Percentiles rank a stretch among this genome's conserved stretches.
Evolutionary conservation across 1,284 basidiomycete species (phyloP).

Genomic region (Kalmanozyma brasiliensis): DNA sequence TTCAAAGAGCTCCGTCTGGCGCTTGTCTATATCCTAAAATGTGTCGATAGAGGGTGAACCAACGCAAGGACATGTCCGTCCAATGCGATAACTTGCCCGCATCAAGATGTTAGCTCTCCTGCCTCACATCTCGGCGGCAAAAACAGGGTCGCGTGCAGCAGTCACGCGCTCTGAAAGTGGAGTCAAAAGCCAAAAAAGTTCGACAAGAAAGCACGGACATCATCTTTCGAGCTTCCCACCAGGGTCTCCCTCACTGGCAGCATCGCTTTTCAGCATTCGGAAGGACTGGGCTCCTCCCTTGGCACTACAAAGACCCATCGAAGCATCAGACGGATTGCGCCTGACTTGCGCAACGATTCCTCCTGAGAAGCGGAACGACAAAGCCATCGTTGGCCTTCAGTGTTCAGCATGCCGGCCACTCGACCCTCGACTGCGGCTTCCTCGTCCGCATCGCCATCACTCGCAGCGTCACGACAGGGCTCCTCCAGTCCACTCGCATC

Average conservation of each 20-base stretch:
- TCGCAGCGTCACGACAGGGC: constrained; percentile 19
- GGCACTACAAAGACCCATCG: background rate
- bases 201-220: constrained; percentile 11
- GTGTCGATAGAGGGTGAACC: constrained; percentile 1
- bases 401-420: constrained; percentile 16
- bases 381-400: background rate
- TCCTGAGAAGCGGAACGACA: background rate
- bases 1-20: too few species aligned
- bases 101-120: background rate
- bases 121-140: background rate
- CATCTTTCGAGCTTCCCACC: background rate
- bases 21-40: too few species aligned
- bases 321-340: too few species aligned
- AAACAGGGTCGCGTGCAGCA: too few species aligned
- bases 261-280: too few species aligned
- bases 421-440: constrained; percentile 11
- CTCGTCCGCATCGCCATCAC: constrained; percentile 17
- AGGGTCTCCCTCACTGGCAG: too few species aligned
- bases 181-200: constrained; percentile 1
- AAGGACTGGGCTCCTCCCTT: too few species aligned
- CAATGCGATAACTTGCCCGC: constrained; percentile 2
- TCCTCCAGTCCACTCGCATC: constrained; percentile 28
- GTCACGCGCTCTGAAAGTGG: constrained; percentile 6
- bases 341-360: too few species aligned
- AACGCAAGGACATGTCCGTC: constrained; percentile 1